Evolutionary conservation across 257 asterid genomes (phyloP).

Genomic region (Solanum arcanum): DNA sequence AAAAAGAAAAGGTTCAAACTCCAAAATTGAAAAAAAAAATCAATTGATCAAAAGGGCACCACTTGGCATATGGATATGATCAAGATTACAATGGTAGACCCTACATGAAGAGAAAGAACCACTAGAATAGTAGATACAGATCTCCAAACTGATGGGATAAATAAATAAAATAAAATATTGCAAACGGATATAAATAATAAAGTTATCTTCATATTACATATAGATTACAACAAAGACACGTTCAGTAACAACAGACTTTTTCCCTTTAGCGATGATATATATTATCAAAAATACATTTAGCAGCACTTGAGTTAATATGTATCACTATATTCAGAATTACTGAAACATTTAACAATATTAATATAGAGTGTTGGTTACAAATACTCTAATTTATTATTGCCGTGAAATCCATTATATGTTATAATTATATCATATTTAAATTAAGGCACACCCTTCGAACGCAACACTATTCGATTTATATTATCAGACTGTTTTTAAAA

Average conservation of each 20-base stretch:
- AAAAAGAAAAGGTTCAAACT: background rate
- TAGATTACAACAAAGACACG: too few relatives aligned
- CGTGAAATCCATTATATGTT: too few relatives aligned
- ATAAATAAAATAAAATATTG: background rate
- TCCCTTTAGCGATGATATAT: too few relatives aligned
- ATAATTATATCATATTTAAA: too few relatives aligned
- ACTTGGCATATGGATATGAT: background rate
- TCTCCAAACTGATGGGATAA: slow-evolving; percentile 3
- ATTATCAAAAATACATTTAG: too few relatives aligned
- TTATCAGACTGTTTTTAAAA: background rate
- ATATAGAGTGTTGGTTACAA: background rate
- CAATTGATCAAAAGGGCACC: background rate
- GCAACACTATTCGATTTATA: background rate
- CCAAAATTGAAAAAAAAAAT: background rate
- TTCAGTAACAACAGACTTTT: too few relatives aligned
- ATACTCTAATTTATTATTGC: too few relatives aligned
- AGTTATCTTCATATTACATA: too few relatives aligned
- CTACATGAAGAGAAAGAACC: slow-evolving; percentile 1
- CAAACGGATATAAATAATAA: too few relatives aligned
- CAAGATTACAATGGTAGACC: background rate
- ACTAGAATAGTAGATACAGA: slow-evolving; percentile 4
- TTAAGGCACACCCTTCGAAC: background rate
- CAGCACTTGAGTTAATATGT: too few relatives aligned
- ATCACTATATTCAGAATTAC: too few relatives aligned
- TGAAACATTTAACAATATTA: too few relatives aligned